Evolutionary conservation across 1,284 basidiomycete species (phyloP), one percentile per base, ranked within the genome.

Genomic region (Gomphus bonarii): DNA sequence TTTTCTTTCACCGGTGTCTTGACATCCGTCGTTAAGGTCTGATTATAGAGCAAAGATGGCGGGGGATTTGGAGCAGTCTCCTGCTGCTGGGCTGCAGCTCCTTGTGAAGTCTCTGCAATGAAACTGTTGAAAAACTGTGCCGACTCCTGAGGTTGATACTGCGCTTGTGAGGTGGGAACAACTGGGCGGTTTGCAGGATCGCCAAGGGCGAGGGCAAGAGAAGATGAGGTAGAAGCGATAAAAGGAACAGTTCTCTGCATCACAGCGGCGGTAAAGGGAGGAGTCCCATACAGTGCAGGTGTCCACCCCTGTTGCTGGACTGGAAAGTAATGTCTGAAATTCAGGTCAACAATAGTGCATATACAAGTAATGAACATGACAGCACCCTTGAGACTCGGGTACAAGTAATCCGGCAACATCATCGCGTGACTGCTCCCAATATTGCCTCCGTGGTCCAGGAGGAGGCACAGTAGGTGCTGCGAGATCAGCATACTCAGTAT

Each of bases 191-290:
- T 69, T 30, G 63, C 65, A 0, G 78, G 76, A 28, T 74, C 72
- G 10, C 80, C 83, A n/a, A 88, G 74, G 7, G 85, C 85, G 65
- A 75, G 75, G 1, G 86, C 84, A 55, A 88, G 75, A 10, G 85
- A 87, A 14, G 85, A 86, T 1, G 84, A 79, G n/a, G 73, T 72
- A 38, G 70, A 75, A 30, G 58, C 58, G 28, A 55, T 53, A 14
- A 83, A 73, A 18, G 83, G 80, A 9, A 75, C 67, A 20, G 77
- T 75, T 18, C 78, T 77, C 55, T 84, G 82, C 55, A 85, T 75
- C 20, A 88, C 64, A 3, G 82, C 79, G 58, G 81, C 81, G 0
- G 83, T 78, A 62, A 86, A 80, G 0, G 78, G 67, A 14, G 70
- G 74, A 9, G 75, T 73, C 61, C 75, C 76, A 65, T 75, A 82